Base-by-base conservation (phyloP, 2,329 filamentous ascomycete species). In the Lecanoromycetidae sp. region DNA sequence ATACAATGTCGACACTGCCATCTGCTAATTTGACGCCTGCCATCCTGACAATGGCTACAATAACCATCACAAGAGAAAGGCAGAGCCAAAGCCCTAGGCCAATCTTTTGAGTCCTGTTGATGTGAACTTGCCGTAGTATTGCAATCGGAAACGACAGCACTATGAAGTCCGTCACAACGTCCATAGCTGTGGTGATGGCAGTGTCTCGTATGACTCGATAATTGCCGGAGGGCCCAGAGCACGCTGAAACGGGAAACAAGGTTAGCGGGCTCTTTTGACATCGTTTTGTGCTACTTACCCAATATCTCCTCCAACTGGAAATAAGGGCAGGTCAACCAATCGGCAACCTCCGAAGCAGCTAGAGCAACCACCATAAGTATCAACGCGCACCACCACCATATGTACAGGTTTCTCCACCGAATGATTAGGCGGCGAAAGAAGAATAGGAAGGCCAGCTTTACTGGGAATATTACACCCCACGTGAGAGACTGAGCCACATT, bases 381-480 rank as follows among this genome's bases (percentile, higher is more conserved):
- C 22, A 27, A 20, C 22, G 23, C 45, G 29, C 39, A 41, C 45
- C 45, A 48, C 45, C 45, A 48, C 37, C 38, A 50, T 22, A 33
- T 34, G 8, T 51, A 17, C 62, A 63, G 34, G 39, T 50, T 5
- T 39, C 25, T 22, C 58, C 26, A 41, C 8, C 45, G 45, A 23
- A 17, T 20, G 25, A 43, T 42, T 6, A 48, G 17, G 20, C 38
- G 20, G 13, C 45, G 45, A 29, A 48, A 48, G 38, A 48, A 48
- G 38, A 48, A 48, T 13, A 48, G 17, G 38, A 37, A 48, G 15
- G 45, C 36, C 23, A 42, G n/a, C 35, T 48, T 48, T 25, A 48
- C 50, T 61, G 46, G 37, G 64, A 58, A 50, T 52, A 54, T 45
- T 57, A 8, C 60, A 60, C 44, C 61, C 63, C 51, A 59, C 62